Evolutionary conservation across 2,329 filamentous ascomycete species (phyloP).

Genomic region (Apiospora phragmitis): DNA sequence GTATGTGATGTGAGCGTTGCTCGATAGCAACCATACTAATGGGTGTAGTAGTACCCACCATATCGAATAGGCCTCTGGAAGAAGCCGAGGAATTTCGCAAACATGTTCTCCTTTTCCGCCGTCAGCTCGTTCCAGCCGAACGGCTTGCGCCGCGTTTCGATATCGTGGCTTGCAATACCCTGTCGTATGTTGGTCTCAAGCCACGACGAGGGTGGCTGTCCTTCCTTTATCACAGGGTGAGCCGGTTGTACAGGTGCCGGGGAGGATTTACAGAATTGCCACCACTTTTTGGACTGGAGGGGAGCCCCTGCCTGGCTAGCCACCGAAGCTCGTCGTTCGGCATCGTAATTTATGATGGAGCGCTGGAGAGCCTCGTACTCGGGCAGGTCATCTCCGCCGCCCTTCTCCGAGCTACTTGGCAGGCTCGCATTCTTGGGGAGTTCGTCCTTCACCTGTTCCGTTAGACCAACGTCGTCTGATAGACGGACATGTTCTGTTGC

Average conservation of each 20-base stretch:
- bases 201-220: conserved; percentile 61
- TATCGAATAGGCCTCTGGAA: conserved; percentile 73
- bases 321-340: conserved; percentile 27
- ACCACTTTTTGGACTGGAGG: conserved; percentile 51
- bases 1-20: conserved; percentile 11
- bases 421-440: not conserved
- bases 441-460: not conserved
- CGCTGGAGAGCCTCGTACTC: conserved; percentile 35
- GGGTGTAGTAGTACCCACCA: conserved; percentile 50
- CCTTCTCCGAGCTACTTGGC: not conserved
- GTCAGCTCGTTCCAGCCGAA: conserved; percentile 70
- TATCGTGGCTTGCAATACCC: conserved; percentile 56
- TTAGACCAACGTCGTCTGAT: not conserved
- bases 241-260: not conserved
- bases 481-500: not conserved
- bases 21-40: conserved; percentile 26
- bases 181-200: conserved; percentile 64
- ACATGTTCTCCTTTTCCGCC: conserved; percentile 70
- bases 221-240: conserved; percentile 28
- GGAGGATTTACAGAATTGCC: conserved; percentile 54
- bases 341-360: conserved; percentile 33
- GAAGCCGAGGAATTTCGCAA: conserved; percentile 69
- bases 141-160: conserved; percentile 62
- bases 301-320: conserved; percentile 16
- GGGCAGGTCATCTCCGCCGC: conserved; percentile 21